These are phyloP conservation scores for Ambrosia trifida DNA, from an alignment of 129 eudicot genomes.

Conservation along the genomic window DNA sequence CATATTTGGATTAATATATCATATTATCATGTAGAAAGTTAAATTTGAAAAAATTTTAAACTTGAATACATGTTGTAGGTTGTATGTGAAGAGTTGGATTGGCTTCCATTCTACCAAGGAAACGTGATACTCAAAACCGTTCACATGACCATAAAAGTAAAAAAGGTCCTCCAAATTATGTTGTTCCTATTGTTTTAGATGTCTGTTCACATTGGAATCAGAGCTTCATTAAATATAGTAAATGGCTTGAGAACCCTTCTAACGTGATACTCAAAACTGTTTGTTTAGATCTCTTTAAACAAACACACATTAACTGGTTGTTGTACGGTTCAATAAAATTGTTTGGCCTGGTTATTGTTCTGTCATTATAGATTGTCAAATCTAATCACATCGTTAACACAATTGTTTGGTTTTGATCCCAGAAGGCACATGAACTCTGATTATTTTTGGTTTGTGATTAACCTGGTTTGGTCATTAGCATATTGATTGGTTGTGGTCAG, in stretches of 20 bases:
- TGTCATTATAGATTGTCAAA: no score
- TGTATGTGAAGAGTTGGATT: constrained; percentile 98
- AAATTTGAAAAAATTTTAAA: constrained; percentile 23
- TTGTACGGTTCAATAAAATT: no score
- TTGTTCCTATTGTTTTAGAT: constrained; percentile 74
- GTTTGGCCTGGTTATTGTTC: no score
- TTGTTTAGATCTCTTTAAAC: no score
- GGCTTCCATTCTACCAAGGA: constrained; percentile 94
- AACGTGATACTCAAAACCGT: constrained; percentile 44
- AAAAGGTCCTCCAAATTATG: constrained; percentile 78
- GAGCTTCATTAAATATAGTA: constrained; percentile 92
- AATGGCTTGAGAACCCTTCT: constrained; percentile 91
- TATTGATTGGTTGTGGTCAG: no score
- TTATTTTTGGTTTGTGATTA: no score
- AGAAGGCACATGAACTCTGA: no score
- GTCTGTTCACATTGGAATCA: constrained; percentile 89
- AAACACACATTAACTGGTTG: no score
- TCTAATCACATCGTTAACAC: no score
- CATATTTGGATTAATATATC: constrained; percentile 25
- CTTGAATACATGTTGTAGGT: constrained; percentile 46
- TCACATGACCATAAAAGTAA: constrained; percentile 60
- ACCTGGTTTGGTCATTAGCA: no score
- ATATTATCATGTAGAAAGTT: background rate
- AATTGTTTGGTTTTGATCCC: no score
- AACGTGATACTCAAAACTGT: no score